Base-by-base conservation (phyloP, 2,329 filamentous ascomycete genomes). In the Hirsutella rhossiliensis region DNA sequence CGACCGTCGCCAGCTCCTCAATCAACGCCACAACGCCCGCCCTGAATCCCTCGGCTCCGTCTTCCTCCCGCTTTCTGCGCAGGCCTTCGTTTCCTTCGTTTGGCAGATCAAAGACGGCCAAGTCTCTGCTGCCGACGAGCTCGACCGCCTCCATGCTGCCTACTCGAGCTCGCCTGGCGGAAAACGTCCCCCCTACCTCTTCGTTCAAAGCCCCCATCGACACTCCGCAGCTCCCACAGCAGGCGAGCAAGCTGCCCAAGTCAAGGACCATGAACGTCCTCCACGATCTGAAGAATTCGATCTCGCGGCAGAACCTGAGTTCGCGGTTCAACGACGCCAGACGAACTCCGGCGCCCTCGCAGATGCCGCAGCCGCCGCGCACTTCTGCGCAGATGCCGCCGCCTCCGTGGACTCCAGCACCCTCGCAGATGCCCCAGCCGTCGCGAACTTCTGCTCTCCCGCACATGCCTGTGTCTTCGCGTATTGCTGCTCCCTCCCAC, bases 211-310 rank as follows among this genome's bases (percentile, higher is more conserved):
- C 43, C 5, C 31, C 36, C 39, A 12, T 7, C 19, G 38, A 34
- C 15, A 18, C 37, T 17, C 32, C 42, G 23, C 37, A 37, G 36
- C 19, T 41, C 18, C 47, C 43, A 1, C 43, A 17, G 4, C 27
- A 37, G 12, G 39, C 31, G 38, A 57, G 50, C 13, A 61, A 55
- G 28, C 47, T 73, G 1, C 64, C 70, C 8, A 71, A 62, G 45
- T 71, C 70, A 6, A 60, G 62, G 23, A 72, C 72, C 1, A 56
- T 72, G 49, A 64, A 51, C 20, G 63, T 68, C 2, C 52, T 75
- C 11, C 66, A 67, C 7, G 70, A 63, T 11, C 48, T 75, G 32
- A 69, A 67, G 6, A 60, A 63, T 3, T 68, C 69, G 1, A 60
- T 72, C 2, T 71, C 69, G 1, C 61, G 64, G 13, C 48, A 56